Evolutionary conservation across 306 rosid species (phyloP).

Genomic region (Elaeagnus macrophylla): DNA sequence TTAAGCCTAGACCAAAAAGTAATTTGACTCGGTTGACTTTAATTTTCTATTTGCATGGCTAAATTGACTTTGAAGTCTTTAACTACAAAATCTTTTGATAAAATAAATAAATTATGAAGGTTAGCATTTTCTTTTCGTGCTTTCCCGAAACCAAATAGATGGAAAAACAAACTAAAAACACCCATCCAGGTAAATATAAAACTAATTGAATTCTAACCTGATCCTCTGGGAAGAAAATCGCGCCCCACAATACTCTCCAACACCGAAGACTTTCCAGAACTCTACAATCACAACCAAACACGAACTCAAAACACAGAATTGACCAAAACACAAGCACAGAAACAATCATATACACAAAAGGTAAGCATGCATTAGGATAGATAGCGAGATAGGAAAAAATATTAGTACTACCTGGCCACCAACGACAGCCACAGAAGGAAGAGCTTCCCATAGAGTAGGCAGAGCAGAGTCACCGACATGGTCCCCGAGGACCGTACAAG

Average conservation of each 20-base stretch:
- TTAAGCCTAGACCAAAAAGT: not conserved
- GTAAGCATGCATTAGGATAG: not conserved
- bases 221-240: slow-evolving; percentile 83
- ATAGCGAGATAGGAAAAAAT: not conserved
- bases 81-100: not conserved
- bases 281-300: slow-evolving; percentile 33
- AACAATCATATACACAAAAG: not conserved
- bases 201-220: slow-evolving; percentile 35
- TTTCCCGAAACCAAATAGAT: too few relatives aligned
- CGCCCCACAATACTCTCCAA: slow-evolving; percentile 83
- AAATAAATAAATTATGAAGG: not conserved
- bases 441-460: slow-evolving; percentile 38
- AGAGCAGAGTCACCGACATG: slow-evolving; percentile 29
- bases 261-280: slow-evolving; percentile 76
- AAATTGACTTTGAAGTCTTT: not conserved
- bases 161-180: not conserved
- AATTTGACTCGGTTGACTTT: slow-evolving; percentile 11
- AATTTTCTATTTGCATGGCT: not conserved
- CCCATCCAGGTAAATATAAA: not conserved
- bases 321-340: not conserved
- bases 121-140: too few relatives aligned
- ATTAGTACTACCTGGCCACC: slow-evolving; percentile 21
- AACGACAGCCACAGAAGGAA: slow-evolving; percentile 36
- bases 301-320: not conserved
- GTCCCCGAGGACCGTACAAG: slow-evolving; percentile 32